phyloP scores from a whole-genome alignment of 2,329 filamentous ascomycete genomes.

The Fusarium neocosmosporiellum region DNA sequence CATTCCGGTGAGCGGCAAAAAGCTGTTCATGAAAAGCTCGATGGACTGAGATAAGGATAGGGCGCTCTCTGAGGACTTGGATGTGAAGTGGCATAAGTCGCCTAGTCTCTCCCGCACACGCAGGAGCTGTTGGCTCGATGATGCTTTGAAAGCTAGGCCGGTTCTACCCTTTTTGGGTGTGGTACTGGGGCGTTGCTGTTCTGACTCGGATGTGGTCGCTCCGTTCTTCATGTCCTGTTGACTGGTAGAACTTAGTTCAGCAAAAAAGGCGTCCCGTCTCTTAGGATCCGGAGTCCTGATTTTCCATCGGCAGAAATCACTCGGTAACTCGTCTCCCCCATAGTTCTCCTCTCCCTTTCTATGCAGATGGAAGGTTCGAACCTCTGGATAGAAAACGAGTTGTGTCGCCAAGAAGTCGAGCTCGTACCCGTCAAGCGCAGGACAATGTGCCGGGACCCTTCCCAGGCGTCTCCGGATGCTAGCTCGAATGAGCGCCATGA shows the following conservation, averaged over 20 bases:
- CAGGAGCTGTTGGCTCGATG: neutral
- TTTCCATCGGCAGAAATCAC: neutral
- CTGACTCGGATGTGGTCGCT: neutral
- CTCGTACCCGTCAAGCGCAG: neutral
- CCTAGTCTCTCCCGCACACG: neutral
- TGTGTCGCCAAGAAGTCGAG: neutral
- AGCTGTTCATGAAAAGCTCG: neutral
- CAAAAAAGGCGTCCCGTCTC: neutral
- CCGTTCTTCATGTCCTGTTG: neutral
- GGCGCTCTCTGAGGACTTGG: neutral
- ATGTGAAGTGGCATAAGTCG: neutral
- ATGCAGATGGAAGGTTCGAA: neutral
- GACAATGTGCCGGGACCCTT: neutral
- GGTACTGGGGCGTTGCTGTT: neutral
- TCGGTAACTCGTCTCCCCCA: neutral
- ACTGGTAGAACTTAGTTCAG: neutral
- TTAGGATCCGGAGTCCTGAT: neutral
- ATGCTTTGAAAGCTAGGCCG: neutral
- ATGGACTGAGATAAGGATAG: neutral
- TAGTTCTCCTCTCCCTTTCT: neutral
- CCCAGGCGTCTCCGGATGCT: neutral
- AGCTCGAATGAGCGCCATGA: neutral
- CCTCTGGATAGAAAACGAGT: neutral
- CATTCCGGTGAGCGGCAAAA: no score
- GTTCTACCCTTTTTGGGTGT: neutral